These are phyloP conservation scores for Juglanconis oblonga DNA, from an alignment of 2,329 filamentous ascomycete genomes.

Conservation along the genomic window DNA sequence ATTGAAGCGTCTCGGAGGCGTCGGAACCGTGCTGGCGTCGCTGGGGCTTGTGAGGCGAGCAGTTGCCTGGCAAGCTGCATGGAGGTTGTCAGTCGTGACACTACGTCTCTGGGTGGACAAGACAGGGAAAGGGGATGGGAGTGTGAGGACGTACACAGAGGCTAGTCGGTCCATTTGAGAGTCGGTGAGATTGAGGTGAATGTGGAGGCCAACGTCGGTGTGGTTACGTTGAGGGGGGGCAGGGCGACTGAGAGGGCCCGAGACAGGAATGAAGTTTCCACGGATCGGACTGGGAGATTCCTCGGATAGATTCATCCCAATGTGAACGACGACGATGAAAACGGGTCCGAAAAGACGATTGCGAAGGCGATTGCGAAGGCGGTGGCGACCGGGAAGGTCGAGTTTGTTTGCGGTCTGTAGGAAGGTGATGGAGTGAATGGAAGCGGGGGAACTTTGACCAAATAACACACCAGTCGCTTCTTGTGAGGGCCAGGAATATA, in stretches of 20 bases:
- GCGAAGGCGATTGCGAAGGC: background rate
- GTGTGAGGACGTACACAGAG: conserved; percentile 35
- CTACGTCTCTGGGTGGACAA: background rate
- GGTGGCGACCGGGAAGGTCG: too few relatives aligned
- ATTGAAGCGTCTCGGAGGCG: conserved; percentile 6
- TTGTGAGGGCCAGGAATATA: too few relatives aligned
- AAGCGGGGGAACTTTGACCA: too few relatives aligned
- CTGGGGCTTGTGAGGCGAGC: conserved; percentile 8
- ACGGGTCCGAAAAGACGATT: background rate
- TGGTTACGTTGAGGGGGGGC: conserved; percentile 35
- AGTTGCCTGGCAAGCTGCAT: conserved; percentile 12
- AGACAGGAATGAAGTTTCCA: conserved; percentile 36
- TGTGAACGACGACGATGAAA: background rate
- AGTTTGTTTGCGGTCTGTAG: too few relatives aligned
- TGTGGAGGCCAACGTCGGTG: conserved; percentile 37
- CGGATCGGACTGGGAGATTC: conserved; percentile 28
- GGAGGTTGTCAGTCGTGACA: too few relatives aligned
- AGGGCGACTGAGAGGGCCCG: conserved; percentile 27
- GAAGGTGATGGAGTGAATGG: too few relatives aligned
- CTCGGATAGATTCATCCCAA: conserved; percentile 15
- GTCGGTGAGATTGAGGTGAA: conserved; percentile 48
- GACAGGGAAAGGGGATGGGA: background rate
- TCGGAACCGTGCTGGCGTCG: background rate
- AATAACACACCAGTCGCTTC: too few relatives aligned
- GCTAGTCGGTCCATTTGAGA: conserved; percentile 47